A percentile compares a stretch with the other conserved stretches of the same genome.
phyloP scores from a whole-genome alignment of 176 grass and related monocot genomes.

The Avena insularis region DNA sequence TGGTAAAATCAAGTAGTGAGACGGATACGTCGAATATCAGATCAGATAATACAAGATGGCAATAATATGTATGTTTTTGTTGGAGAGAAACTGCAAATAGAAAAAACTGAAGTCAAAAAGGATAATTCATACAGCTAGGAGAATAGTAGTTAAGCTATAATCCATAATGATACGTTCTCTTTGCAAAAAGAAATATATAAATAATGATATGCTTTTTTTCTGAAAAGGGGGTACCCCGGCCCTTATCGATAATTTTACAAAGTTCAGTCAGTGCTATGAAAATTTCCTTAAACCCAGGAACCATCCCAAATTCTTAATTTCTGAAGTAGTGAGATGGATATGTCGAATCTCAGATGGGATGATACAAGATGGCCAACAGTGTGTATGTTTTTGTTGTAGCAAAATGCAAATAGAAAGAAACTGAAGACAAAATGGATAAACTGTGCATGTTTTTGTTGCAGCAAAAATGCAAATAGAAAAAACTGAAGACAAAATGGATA shows the following conservation, averaged over 20 bases:
- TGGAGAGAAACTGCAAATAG: not conserved
- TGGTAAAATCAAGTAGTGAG: not conserved
- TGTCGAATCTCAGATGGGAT: too few species aligned
- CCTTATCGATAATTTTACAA: too few species aligned
- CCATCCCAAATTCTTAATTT: too few species aligned
- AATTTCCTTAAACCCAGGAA: too few species aligned
- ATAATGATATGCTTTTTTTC: too few species aligned
- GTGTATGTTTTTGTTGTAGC: not conserved
- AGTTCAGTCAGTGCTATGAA: too few species aligned
- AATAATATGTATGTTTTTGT: not conserved
- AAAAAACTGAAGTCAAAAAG: not conserved
- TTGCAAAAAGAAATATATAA: too few species aligned
- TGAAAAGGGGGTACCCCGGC: too few species aligned
- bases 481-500: not conserved
- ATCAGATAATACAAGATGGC: not conserved
- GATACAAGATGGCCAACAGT: not conserved
- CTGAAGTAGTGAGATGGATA: too few species aligned
- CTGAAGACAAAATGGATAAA: not conserved
- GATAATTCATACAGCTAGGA: not conserved
- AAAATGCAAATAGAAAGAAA: not conserved
- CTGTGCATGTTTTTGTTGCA: not conserved
- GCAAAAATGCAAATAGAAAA: not conserved
- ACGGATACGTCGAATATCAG: not conserved
- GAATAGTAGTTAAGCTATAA: too few species aligned
- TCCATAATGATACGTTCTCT: too few species aligned